Evolutionary conservation across 768 basidiomycete species (phyloP), one percentile per base, ranked within the genome.

Genomic region (Mycena leptocephala): DNA sequence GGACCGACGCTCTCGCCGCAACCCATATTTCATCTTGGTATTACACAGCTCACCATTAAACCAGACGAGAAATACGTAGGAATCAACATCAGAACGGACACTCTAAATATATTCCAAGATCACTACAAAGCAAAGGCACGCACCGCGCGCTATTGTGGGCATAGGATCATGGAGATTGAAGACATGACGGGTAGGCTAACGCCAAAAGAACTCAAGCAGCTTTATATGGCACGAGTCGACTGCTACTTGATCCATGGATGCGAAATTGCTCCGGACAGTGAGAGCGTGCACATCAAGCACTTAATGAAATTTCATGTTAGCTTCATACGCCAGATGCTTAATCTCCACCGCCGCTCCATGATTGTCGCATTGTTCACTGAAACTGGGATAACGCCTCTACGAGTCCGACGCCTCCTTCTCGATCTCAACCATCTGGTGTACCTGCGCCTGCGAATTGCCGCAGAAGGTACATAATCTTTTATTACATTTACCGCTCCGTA

Each of bases 401-500:
- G 39, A 0, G 70, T 82, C n/a, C n/a, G n/a, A n/a, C n/a, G n/a
- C n/a, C n/a, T n/a, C n/a, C n/a, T n/a, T n/a, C n/a, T n/a, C n/a
- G 76, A 80, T 16, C 69, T 84, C 5, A 66, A 66, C 14, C 81
- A 79, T 55, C 67, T 80, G 8, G 33, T 16, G 1, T 81, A 81
- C 41, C 24, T 80, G n/a, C n/a, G n/a, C n/a, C n/a, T n/a, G n/a
- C n/a, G n/a, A n/a, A n/a, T n/a, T n/a, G n/a, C n/a, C n/a, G n/a
- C n/a, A n/a, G n/a, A n/a, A n/a, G n/a, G n/a, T n/a, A n/a, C n/a
- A n/a, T n/a, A n/a, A n/a, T n/a, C n/a, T n/a, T n/a, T n/a, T n/a
- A n/a, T n/a, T n/a, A n/a, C n/a, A n/a, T n/a, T n/a, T n/a, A n/a
- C n/a, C n/a, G n/a, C n/a, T n/a, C n/a, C n/a, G n/a, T n/a, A n/a